These are phyloP conservation scores for Daldinia loculata DNA, from an alignment of 495 filamentous ascomycete species.

Conservation along the genomic window DNA sequence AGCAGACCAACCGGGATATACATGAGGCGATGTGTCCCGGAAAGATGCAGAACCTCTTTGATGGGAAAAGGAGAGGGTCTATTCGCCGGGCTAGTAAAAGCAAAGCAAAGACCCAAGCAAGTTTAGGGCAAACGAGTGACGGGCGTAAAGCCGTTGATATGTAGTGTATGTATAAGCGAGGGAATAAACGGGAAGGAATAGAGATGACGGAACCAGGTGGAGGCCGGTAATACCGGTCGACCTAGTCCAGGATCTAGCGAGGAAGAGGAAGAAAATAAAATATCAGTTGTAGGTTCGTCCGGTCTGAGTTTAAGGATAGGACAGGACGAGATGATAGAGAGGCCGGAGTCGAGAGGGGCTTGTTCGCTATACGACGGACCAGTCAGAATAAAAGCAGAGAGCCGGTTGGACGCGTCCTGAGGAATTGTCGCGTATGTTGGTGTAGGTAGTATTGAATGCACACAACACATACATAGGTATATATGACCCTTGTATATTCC, in stretches of 20 bases:
- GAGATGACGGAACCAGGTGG: constrained; percentile 10
- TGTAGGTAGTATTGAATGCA: constrained; percentile 33
- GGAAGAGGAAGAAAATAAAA: constrained; percentile 8
- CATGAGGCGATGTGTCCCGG: constrained; percentile 38
- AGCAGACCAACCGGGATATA: constrained; percentile 33
- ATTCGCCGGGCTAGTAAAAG: constrained; percentile 40
- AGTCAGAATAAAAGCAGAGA: constrained; percentile 40
- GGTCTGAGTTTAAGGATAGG: constrained; percentile 32
- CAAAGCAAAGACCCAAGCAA: constrained; percentile 29
- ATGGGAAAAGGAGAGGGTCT: constrained; percentile 19
- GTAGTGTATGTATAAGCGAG: constrained; percentile 25
- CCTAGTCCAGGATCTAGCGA: constrained; percentile 11
- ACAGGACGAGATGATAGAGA: constrained; percentile 32
- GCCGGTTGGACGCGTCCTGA: constrained; percentile 38
- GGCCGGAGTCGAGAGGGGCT: constrained; percentile 20
- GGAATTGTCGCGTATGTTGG: constrained; percentile 30
- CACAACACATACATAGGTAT: constrained; percentile 14
- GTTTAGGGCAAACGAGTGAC: constrained; percentile 33
- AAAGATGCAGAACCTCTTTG: constrained; percentile 23
- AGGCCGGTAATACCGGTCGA: constrained; percentile 25
- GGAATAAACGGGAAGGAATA: constrained; percentile 23
- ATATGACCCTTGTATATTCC: constrained; percentile 28
- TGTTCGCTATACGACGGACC: constrained; percentile 41
- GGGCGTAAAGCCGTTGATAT: constrained; percentile 32
- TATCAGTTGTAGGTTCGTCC: constrained; percentile 28